These are phyloP conservation scores for Cordyceps cicadae DNA, from an alignment of 2,329 filamentous ascomycete genomes.

Conservation along the genomic window DNA sequence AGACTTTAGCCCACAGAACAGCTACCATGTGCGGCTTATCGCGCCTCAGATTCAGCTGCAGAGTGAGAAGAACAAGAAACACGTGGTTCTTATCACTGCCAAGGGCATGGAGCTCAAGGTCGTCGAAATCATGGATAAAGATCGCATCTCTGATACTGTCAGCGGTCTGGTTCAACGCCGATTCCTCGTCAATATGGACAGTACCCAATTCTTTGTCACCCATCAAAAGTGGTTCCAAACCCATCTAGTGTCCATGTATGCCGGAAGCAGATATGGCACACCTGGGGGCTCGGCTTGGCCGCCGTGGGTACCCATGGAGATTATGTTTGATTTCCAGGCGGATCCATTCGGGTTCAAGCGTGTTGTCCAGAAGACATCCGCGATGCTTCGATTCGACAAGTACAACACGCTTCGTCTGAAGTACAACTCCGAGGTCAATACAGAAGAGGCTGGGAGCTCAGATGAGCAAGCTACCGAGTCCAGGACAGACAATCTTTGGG, in stretches of 20 bases:
- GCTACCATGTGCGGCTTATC: constrained; percentile 89
- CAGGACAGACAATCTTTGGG: constrained; percentile 92
- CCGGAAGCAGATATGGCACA: constrained; percentile 85
- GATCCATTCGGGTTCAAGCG: constrained; percentile 97
- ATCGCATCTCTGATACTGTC: constrained; percentile 82
- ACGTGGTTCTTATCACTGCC: constrained; percentile 91
- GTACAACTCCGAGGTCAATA: constrained; percentile 87
- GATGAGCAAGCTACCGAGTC: constrained; percentile 55
- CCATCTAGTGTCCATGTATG: constrained; percentile 83
- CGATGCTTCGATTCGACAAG: constrained; percentile 90
- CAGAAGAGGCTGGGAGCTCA: constrained; percentile 40
- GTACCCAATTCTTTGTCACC: constrained; percentile 95
- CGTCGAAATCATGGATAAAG: constrained; percentile 95
- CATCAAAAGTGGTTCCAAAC: constrained; percentile 84
- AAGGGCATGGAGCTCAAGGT: constrained; percentile 99
- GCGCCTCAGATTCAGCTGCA: constrained; percentile 97
- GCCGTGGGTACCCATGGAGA: constrained; percentile 95
- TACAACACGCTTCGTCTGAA: constrained; percentile 96
- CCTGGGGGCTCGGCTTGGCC: constrained; percentile 83
- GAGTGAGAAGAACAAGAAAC: constrained; percentile 95
- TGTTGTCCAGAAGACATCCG: constrained; percentile 93
- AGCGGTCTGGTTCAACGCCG: constrained; percentile 91
- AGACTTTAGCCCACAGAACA: constrained; percentile 85
- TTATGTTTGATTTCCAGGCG: constrained; percentile 92
- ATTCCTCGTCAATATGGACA: constrained; percentile 93